Percentiles rank a stretch among this genome's conserved stretches.
Evolutionary conservation across 169 alveolate species (phyloP).

Genomic region (Plasmodium cynomolgi): DNA sequence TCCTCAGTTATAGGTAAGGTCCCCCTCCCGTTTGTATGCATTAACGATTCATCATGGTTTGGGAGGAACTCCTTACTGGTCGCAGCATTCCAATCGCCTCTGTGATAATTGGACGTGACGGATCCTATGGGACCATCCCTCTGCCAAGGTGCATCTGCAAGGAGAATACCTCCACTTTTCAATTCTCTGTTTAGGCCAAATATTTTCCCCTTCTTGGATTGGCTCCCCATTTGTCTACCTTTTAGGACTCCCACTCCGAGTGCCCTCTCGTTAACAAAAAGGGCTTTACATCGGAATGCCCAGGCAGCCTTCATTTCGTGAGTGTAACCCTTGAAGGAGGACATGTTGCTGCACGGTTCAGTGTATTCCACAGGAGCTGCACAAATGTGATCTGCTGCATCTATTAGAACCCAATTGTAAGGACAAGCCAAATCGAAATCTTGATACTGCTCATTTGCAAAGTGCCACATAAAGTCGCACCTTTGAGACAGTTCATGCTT

Average conservation of each 20-base stretch:
- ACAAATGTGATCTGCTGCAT: constrained; percentile 41
- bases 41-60: constrained; percentile 52
- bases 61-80: background rate
- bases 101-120: constrained; percentile 1
- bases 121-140: constrained; percentile 61
- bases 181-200: background rate
- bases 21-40: constrained; percentile 2
- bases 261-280: constrained; percentile 7
- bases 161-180: background rate
- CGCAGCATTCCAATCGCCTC: background rate
- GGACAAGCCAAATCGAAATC: constrained; percentile 69
- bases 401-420: constrained; percentile 41
- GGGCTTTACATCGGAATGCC: constrained; percentile 78
- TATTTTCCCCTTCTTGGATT: background rate
- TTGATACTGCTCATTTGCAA: background rate
- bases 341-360: constrained; percentile 81
- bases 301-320: constrained; percentile 79
- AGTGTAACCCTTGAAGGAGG: constrained; percentile 77
- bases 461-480: constrained; percentile 59
- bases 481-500: constrained; percentile 26
- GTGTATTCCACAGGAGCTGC: constrained; percentile 41
- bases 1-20: constrained; percentile 49
- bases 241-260: background rate
- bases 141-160: constrained; percentile 1
- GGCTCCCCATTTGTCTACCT: background rate